Conservation (phyloP, 495 filamentous ascomycete genomes). For the Neurospora cerealis region DNA sequence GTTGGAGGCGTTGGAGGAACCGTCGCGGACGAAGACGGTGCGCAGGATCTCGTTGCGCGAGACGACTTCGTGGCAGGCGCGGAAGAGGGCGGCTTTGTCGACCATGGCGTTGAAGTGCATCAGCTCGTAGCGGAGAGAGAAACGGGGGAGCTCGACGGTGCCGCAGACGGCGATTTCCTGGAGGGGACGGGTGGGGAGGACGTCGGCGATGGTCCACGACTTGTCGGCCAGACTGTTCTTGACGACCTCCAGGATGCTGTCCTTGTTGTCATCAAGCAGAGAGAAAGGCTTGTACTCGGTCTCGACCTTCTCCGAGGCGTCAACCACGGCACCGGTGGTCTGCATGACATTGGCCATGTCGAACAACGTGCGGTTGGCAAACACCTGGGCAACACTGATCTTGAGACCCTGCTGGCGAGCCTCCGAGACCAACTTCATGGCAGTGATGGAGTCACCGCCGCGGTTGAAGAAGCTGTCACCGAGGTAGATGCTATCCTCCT, state of each 20-base stretch:
- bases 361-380: slow-evolving; percentile 39
- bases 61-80: slow-evolving; percentile 33
- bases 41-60: slow-evolving; percentile 57
- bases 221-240: slow-evolving; percentile 22
- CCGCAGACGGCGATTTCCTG: slow-evolving; percentile 55
- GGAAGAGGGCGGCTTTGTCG: slow-evolving; percentile 18
- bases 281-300: slow-evolving; percentile 20
- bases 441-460: slow-evolving; percentile 61
- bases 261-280: slow-evolving; percentile 10
- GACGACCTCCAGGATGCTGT: not conserved
- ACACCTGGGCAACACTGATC: slow-evolving; percentile 46
- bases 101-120: slow-evolving; percentile 24
- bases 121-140: slow-evolving; percentile 32
- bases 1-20: not conserved
- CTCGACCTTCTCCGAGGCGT: slow-evolving; percentile 5
- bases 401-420: slow-evolving; percentile 40
- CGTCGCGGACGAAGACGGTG: slow-evolving; percentile 56
- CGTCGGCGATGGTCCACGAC: slow-evolving; percentile 40
- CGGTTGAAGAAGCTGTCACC: slow-evolving; percentile 52
- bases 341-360: slow-evolving; percentile 30
- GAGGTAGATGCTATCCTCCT: slow-evolving; percentile 34
- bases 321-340: not conserved
- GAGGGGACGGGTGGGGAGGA: slow-evolving; percentile 52
- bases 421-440: slow-evolving; percentile 57
- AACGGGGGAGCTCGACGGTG: slow-evolving; percentile 42